Evolutionary conservation across 2,329 filamentous ascomycete genomes (phyloP), one percentile per base, ranked within the genome.

Genomic region (Exophiala alcalophila): DNA sequence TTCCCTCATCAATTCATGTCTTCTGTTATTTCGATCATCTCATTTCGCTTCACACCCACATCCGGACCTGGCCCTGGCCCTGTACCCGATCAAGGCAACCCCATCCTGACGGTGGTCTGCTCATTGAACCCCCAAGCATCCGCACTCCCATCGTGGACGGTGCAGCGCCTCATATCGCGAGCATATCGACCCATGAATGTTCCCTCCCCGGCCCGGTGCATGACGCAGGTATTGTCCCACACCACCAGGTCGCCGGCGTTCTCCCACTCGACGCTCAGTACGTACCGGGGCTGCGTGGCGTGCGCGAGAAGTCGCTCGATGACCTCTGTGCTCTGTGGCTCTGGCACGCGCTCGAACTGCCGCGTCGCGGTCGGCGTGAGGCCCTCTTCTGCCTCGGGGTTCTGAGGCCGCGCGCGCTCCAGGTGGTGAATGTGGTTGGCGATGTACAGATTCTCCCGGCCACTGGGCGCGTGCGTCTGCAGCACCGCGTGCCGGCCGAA

Each of bases 151-250:
- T 72, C 76, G 56, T 78, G 71, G 1, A 80, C 75, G 1, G 76
- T 80, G 4, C 74, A 72, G 47, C 78, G 62, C 32, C 78, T 61
- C 68, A 81, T 66, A 57, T 81, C 77, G 26, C 75, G 62, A 45
- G 57, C 62, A 54, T 66, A 72, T 53, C 66, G 70, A 0, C 71
- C 70, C 47, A 68, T 67, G 46, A 74, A 78, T 0, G 57, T 57
- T 0, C 76, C 76, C 1, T 64, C 62, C 1, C 65, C 68, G 0
- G 74, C 73, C 4, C 75, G 60, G 58, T 81, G 77, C 65, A 80
- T 67, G 11, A 74, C 71, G 34, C 66, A 70, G 0, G 73, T 72
- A 56, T 81, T 81, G 52, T 81, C 77, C 77, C 78, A 81, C 12
- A 77, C 65, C 11, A 80, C 57, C 42, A 80, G 32, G 54, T 80